Base-by-base conservation (phyloP, 208 protist species). In the Wallacemonas sp. region DNA sequence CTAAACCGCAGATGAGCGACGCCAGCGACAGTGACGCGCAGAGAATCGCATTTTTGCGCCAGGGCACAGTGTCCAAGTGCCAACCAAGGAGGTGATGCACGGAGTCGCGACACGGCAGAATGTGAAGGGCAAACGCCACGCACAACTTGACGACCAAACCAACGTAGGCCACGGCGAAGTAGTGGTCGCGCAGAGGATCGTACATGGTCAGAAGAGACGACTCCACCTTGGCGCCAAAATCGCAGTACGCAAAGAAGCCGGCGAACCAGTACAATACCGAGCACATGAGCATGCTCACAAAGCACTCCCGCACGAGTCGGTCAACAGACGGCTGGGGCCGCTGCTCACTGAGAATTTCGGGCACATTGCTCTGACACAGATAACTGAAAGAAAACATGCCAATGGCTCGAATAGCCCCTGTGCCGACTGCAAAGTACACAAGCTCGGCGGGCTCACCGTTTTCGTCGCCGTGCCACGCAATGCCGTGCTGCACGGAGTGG, bases 211-310 rank as follows among this genome's bases (percentile, higher is more conserved):
- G 78, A 36, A 92, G 42, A 44, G 84, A 89, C 6, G 71, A 68
- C 5, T 47, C 34, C 41, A 86, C 69, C 11, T 56, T 42, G 36
- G 61, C 26, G 39, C 77, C 79, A 61, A 92, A 92, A 51, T 92
- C 85, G 19, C 60, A 46, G 77, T 91, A 92, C 44, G 80, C 85
- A 56, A 87, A 90, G 66, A 92, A 80, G 41, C 88, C 88, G 19
- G 72, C 67, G 19, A 92, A 22, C 70, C 72, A 87, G 73, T 94
- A 94, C 17, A 94, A 56, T 21, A 84, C 19, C 33, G 80, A 82
- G 65, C 85, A 94, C 24, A 89, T 70, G 11, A 74, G 30, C 80
- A 94, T 92, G 47, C 79, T 70, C 15, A 80, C 54, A 34, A 75
- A 61, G 19, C 63, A 78, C 62, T 90, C 69, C 46, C 67, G 1